Base-by-base conservation (phyloP, 2,329 filamentous ascomycete species). In the Colletotrichum sublineola region DNA sequence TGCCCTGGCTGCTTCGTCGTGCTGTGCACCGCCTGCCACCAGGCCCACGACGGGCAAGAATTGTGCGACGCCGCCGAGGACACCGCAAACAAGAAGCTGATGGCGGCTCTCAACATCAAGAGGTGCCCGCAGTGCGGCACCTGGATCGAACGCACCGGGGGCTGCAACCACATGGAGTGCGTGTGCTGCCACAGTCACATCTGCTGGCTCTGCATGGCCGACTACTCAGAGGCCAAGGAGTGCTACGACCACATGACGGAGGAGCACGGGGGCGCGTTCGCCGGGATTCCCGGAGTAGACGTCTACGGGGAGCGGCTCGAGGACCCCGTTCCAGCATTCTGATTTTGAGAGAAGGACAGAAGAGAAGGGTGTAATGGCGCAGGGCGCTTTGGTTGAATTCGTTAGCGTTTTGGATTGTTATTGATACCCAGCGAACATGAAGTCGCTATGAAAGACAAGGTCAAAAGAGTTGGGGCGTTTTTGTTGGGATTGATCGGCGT, bases 121-220 rank as follows among this genome's bases (percentile, higher is more conserved):
- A 76, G 81, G 44, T 87, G 85, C 46, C 84, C 82, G 0, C 75
- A 74, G 9, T 86, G 85, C 74, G 76, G 73, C n/a, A 81, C 79
- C 1, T 63, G 79, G 1, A 81, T 86, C 1, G 80, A 85, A 68
- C 86, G 86, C 77, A 76, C 61, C 0, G 77, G 77, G 0, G 86
- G 86, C 0, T 88, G 86, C 71, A 82, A 86, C 73, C 84, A 87
- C 74, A 83, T 88, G 70, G 74, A 70, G 0, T 88, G 86, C 69
- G 50, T n/a, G 0, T 75, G 71, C 0, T 88, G 86, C 68, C 73
- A 77, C 3, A 74, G 78, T 0, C 83, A 87, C 69, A 84, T 87
- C 42, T 88, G 86, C 73, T 88, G 85, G 84, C 77, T 82, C 2
- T 88, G 86, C 70, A 71, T 86, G 77, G 63, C 64, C 24, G 74